Percentiles rank a stretch among this genome's conserved stretches.
These are phyloP conservation scores for Colletotrichum zoysiae DNA, from an alignment of 2,329 filamentous ascomycete species.

Conservation along the genomic window DNA sequence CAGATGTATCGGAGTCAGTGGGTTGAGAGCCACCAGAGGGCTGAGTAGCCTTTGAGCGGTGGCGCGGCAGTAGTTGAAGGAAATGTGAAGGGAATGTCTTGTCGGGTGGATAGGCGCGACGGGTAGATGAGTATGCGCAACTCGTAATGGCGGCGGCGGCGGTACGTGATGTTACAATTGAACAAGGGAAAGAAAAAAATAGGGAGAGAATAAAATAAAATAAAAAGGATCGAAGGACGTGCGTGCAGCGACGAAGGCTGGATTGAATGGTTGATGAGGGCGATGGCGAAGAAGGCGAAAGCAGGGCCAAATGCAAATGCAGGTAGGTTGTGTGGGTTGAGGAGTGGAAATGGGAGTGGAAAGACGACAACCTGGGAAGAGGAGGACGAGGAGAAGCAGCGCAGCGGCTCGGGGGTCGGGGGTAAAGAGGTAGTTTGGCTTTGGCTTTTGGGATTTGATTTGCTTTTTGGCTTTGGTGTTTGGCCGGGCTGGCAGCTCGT, in stretches of 20 bases:
- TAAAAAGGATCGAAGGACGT: constrained; percentile 20
- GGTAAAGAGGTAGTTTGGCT: constrained; percentile 17
- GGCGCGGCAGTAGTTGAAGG: constrained; percentile 33
- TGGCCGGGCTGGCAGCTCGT: constrained; percentile 17
- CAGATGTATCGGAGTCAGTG: constrained; percentile 28
- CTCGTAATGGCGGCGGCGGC: not conserved
- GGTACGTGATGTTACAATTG: constrained; percentile 16
- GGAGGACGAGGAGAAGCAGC: constrained; percentile 18
- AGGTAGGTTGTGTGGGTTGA: constrained; percentile 13
- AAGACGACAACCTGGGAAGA: constrained; percentile 26
- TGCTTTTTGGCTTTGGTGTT: constrained; percentile 22
- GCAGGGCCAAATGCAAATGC: constrained; percentile 29
- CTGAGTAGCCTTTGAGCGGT: constrained; percentile 10
- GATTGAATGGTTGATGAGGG: constrained; percentile 15
- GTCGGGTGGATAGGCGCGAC: constrained; percentile 12
- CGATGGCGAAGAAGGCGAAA: constrained; percentile 22
- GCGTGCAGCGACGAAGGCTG: constrained; percentile 20
- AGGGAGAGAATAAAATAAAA: not conserved
- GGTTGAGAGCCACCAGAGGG: constrained; percentile 7
- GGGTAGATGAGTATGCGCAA: constrained; percentile 5
- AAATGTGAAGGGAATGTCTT: constrained; percentile 8
- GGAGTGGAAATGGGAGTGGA: constrained; percentile 26
- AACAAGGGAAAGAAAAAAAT: not conserved
- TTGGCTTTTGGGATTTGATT: constrained; percentile 6
- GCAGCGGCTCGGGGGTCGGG: constrained; percentile 24